Evolutionary conservation across 306 rosid genomes (phyloP).

Genomic region (Cucurbita ficifolia): DNA sequence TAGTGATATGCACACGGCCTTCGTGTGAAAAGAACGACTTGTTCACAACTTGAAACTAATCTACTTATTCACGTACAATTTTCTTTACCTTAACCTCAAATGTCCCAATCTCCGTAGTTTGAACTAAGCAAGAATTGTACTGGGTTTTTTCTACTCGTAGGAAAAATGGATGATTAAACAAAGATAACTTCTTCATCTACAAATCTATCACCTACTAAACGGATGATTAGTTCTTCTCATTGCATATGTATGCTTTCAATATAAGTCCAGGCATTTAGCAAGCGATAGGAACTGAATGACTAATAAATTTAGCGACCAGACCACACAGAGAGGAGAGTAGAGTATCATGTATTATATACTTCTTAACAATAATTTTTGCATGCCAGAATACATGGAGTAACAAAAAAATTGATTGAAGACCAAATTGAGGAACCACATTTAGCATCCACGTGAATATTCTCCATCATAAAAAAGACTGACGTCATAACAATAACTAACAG

Average conservation of each 20-base stretch:
- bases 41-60: neutral
- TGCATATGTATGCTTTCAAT: neutral
- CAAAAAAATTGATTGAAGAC: neutral
- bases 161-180: neutral
- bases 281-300: neutral
- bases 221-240: neutral
- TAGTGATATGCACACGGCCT: neutral
- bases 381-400: neutral
- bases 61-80: neutral
- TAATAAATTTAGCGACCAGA: neutral
- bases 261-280: neutral
- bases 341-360: neutral
- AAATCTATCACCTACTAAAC: neutral
- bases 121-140: neutral
- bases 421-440: neutral
- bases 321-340: neutral
- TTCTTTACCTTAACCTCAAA: neutral
- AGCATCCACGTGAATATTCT: neutral
- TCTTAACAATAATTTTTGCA: neutral
- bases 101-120: neutral
- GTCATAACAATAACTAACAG: constrained; percentile 14
- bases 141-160: neutral
- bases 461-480: neutral
- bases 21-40: neutral
- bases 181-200: neutral